Base-by-base conservation (phyloP, 2,329 filamentous ascomycete genomes). In the Capronia americana region DNA sequence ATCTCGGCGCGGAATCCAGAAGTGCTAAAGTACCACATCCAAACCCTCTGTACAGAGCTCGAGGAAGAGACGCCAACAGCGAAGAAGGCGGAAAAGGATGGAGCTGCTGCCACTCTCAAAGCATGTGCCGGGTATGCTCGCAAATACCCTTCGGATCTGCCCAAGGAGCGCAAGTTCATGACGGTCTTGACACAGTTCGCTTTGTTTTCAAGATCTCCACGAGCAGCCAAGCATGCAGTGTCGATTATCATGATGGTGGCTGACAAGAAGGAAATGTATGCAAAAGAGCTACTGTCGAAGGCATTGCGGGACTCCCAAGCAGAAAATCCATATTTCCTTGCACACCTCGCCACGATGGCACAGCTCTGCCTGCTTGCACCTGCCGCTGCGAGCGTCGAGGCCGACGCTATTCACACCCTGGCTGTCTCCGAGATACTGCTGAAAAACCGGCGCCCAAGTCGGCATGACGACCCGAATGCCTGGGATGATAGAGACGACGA, bases 121-220 rank as follows among this genome's bases (percentile, higher is more conserved):
- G 94, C 96, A 2, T 97, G 95, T 76, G 91, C 94, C 10, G 92
- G 91, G 1, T 99, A 97, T 76, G 92, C 93, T 1, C 90, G 90
- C 74, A 93, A 90, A 73, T 94, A 96, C 72, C 89, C 94, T 0
- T 85, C 88, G 11, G 93, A 98, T 67, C 87, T 99, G 61, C 91
- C 92, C 0, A 86, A 88, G 66, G 91, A 96, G 68, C 88, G 90
- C 63, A 91, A 91, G 71, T 94, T 98, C 73, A 84, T 88, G 34
- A 88, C 95, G 74, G 90, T 92, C 0, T 85, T 99, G 76, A 88
- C 90, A 67, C 90, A 87, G 72, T 98, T 95, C 77, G 92, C 93
- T 1, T 84, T 94, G 23, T 91, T 92, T 74, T 94, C 94, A 24
- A 86, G 86, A 26, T 94, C 93, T 2, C 86, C 92, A 11, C 89